Evolutionary conservation across 148 eudicot species (phyloP).

Genomic region (Pharnaceum exiguum): DNA sequence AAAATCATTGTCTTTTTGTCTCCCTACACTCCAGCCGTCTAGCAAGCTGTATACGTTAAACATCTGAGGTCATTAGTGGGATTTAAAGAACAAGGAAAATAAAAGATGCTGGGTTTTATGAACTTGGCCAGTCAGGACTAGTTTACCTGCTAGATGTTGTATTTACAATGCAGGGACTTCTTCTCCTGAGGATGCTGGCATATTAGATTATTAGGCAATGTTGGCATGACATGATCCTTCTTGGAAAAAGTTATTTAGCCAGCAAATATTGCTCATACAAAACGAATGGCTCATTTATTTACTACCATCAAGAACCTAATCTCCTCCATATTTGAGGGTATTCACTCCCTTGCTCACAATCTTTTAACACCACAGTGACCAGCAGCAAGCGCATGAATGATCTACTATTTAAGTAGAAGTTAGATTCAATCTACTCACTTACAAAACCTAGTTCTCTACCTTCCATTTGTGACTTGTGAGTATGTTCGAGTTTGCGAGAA

Average conservation of each 20-base stretch:
- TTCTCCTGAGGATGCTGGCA: not conserved
- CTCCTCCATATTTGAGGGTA: conserved; percentile 9
- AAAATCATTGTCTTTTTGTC: no score
- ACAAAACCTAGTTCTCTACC: conserved; percentile 5
- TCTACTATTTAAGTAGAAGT: conserved; percentile 24
- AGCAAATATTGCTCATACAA: conserved; percentile 28
- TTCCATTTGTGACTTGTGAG: not conserved
- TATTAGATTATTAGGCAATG: conserved; percentile 5
- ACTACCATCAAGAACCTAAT: conserved; percentile 26
- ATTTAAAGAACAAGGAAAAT: no score
- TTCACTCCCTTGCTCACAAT: conserved; percentile 21
- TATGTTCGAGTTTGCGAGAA: conserved; percentile 31
- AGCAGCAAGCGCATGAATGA: conserved; percentile 46
- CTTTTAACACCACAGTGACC: conserved; percentile 20
- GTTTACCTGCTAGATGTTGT: not conserved
- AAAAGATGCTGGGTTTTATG: no score
- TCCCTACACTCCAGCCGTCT: no score
- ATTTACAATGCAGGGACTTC: conserved; percentile 5
- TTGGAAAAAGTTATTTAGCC: not conserved
- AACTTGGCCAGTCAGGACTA: no score
- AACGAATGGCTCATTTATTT: conserved; percentile 29
- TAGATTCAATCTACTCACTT: conserved; percentile 11
- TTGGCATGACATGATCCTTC: conserved; percentile 5
- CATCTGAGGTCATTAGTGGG: no score
- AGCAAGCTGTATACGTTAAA: no score